phyloP scores from a whole-genome alignment of 1,139 yeast species.

The Taphrina wiesneri region DNA sequence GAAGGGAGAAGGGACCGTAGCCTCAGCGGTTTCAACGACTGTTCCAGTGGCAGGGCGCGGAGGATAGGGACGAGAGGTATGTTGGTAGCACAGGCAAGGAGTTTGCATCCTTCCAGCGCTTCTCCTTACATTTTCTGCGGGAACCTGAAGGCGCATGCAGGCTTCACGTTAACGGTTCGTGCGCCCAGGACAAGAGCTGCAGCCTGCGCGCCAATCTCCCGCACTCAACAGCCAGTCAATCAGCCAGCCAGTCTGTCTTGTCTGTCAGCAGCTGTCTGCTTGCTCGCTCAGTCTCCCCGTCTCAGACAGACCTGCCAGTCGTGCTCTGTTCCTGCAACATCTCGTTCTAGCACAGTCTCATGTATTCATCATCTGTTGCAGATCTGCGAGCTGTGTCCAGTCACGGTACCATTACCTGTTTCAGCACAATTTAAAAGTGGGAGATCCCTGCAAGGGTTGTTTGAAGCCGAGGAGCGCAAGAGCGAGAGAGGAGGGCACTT shows the following conservation, averaged over 20 bases:
- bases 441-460: neutral
- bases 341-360: too few species aligned
- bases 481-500: neutral
- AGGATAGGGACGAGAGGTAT: slow-evolving; percentile 3
- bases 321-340: too few species aligned
- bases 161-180: slow-evolving; percentile 7
- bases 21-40: slow-evolving; percentile 8
- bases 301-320: neutral
- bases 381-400: too few species aligned
- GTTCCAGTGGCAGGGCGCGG: neutral
- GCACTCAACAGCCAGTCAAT: neutral
- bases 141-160: neutral
- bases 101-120: too few species aligned
- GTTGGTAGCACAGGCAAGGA: slow-evolving; percentile 9
- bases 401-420: too few species aligned
- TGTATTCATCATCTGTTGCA: too few species aligned
- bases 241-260: neutral
- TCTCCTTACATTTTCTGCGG: neutral
- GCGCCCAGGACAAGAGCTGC: neutral
- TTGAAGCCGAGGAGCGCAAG: neutral
- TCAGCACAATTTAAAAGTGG: too few species aligned
- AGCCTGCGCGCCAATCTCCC: neutral
- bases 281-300: neutral
- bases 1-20: neutral
- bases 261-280: too few species aligned